Evolutionary conservation across 2,329 filamentous ascomycete species (phyloP).

Genomic region (Arthroderma sp.): DNA sequence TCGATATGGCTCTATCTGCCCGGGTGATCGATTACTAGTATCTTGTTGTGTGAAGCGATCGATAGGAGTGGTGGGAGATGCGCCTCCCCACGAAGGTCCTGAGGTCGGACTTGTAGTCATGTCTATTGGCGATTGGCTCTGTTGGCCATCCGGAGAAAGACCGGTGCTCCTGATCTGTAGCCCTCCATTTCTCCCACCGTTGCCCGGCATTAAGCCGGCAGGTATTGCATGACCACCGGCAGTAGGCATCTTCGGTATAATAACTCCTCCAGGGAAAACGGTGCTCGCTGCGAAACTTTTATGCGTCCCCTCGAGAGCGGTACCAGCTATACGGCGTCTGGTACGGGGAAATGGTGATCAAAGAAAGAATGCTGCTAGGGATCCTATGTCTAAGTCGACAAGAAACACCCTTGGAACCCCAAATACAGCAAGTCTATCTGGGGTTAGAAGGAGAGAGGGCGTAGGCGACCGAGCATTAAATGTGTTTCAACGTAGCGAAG

Average conservation of each 20-base stretch:
- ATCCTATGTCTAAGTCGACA: too few species aligned
- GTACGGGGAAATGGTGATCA: too few species aligned
- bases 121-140: slow-evolving; percentile 28
- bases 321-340: too few species aligned
- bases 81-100: slow-evolving; percentile 11
- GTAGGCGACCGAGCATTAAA: too few species aligned
- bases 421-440: too few species aligned
- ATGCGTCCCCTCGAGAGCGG: too few species aligned
- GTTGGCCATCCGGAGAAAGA: slow-evolving; percentile 23
- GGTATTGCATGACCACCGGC: slow-evolving; percentile 26
- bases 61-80: slow-evolving; percentile 6
- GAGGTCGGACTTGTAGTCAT: slow-evolving; percentile 12
- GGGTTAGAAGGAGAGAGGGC: too few species aligned
- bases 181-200: slow-evolving; percentile 21
- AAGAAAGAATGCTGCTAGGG: too few species aligned
- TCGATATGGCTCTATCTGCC: slow-evolving; percentile 19
- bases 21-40: slow-evolving; percentile 12
- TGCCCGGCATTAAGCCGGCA: slow-evolving; percentile 31
- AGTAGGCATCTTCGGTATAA: slow-evolving; percentile 26
- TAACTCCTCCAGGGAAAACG: neutral
- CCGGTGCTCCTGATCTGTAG: slow-evolving; percentile 25
- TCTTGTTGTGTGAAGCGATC: slow-evolving; percentile 7
- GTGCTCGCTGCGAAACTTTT: neutral
- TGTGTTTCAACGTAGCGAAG: too few species aligned
- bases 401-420: too few species aligned